Percentiles rank a stretch among this genome's conserved stretches.
phyloP scores from a whole-genome alignment of 2,329 filamentous ascomycete species.

The Fusarium chaquense region DNA sequence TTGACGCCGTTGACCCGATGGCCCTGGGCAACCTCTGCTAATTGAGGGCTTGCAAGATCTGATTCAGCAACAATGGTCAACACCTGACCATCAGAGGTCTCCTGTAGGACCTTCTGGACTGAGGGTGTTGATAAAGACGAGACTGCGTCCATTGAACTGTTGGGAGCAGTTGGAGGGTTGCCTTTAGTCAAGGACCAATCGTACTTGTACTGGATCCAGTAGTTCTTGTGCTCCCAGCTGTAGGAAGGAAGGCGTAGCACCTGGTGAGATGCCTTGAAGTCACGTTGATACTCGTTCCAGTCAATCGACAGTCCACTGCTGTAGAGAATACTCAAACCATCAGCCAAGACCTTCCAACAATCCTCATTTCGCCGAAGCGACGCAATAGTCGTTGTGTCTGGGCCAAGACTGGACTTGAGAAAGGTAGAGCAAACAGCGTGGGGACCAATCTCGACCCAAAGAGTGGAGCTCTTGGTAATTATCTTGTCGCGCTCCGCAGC shows the following conservation, averaged over 20 bases:
- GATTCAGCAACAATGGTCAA: background rate
- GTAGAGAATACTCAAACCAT: slow-evolving; percentile 69
- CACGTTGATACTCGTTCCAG: slow-evolving; percentile 75
- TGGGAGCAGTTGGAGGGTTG: slow-evolving; percentile 40
- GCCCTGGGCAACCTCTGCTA: slow-evolving; percentile 28
- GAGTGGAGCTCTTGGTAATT: slow-evolving; percentile 65
- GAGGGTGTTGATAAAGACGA: slow-evolving; percentile 30
- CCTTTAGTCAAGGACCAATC: slow-evolving; percentile 79
- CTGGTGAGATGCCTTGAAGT: slow-evolving; percentile 55
- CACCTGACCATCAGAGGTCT: background rate
- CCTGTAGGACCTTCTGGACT: slow-evolving; percentile 38
- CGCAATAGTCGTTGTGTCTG: slow-evolving; percentile 64
- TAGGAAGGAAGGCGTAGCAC: slow-evolving; percentile 76
- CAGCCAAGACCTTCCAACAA: slow-evolving; percentile 72
- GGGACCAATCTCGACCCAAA: slow-evolving; percentile 77
- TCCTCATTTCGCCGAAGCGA: slow-evolving; percentile 74
- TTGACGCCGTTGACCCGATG: slow-evolving; percentile 40
- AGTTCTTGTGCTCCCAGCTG: slow-evolving; percentile 78
- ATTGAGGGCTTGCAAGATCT: slow-evolving; percentile 2
- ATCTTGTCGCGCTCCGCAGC: slow-evolving; percentile 61
- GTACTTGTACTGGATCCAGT: slow-evolving; percentile 73
- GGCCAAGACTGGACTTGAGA: slow-evolving; percentile 70
- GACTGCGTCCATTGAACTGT: background rate
- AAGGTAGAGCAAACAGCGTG: slow-evolving; percentile 74
- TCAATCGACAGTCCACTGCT: slow-evolving; percentile 71